Evolutionary conservation across 805 yeast species (phyloP), one percentile per base, ranked within the genome.

Genomic region (Saturnispora sekii): DNA sequence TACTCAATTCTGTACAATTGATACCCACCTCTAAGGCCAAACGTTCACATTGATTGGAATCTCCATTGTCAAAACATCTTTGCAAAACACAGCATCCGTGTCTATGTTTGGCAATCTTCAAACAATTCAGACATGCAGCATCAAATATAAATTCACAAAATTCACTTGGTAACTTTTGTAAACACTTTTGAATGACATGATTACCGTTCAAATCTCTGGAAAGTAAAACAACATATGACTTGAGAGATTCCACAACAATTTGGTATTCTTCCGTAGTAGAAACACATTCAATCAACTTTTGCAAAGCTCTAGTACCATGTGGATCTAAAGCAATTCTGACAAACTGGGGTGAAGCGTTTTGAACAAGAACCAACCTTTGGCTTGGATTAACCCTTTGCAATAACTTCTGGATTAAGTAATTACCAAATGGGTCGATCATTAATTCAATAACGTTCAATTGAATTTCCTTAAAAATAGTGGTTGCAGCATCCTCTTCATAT

Each of bases 41-140:
- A 48, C 74, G 77, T 51, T 70, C 69, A 46, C 87, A 74, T 63
- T 93, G 97, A 34, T 65, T 70, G 3, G 66, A 65, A 17, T 79
- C 74, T 3, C 97, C 97, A 62, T 83, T 85, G 63, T 93, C 97
- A 54, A 93, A 73, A 63, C 97, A 89, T 55, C 97, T 76, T 66
- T 90, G 98, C 47, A 90, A 70, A 21, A 90, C 97, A 64, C 97
- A 90, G 67, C 98, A 93, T 6, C 97, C 98, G 59, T 93, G 97
- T 58, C 96, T 77, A 59, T 93, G 97, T 39, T 94, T 87, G 5
- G 96, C 95, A 46, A 93, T 86, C 47, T 79, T 82, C 33, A 79
- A 72, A 51, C 93, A 82, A 51, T 87, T 73, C 11, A 64, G 64
- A 48, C 81, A 71, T 4, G 93, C 93, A 14, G 95, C 83, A 58